A percentile compares a stretch with the other conserved stretches of the same genome.
Evolutionary conservation across 2,329 filamentous ascomycete genomes (phyloP).

Genomic region (Nannizzia gypsea): DNA sequence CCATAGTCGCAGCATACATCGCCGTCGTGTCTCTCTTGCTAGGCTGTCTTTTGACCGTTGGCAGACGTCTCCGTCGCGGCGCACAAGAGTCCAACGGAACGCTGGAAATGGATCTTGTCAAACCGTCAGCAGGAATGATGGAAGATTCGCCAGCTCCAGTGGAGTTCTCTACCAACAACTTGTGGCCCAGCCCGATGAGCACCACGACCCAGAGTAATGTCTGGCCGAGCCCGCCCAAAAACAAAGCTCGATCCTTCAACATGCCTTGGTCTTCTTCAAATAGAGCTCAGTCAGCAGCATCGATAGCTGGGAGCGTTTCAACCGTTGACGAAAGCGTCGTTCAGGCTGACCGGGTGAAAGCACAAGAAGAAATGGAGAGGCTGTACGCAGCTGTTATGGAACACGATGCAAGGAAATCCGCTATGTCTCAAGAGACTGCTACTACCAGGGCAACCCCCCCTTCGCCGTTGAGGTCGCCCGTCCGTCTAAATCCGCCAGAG

Average conservation of each 20-base stretch:
- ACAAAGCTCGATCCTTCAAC: constrained; percentile 22
- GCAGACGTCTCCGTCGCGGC: constrained; percentile 43
- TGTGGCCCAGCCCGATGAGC: constrained; percentile 15
- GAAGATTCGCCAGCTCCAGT: constrained; percentile 23
- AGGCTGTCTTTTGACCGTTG: constrained; percentile 50
- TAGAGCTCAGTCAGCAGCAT: constrained; percentile 26
- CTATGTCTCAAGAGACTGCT: constrained; percentile 11
- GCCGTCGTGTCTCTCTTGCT: constrained; percentile 64
- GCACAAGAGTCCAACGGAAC: constrained; percentile 41
- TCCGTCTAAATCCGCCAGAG: constrained; percentile 18
- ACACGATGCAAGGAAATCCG: constrained; percentile 52
- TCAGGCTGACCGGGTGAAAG: constrained; percentile 58
- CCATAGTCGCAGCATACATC: constrained; percentile 73
- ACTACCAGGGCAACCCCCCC: constrained; percentile 15
- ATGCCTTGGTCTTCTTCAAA: constrained; percentile 30
- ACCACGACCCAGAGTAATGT: constrained; percentile 14
- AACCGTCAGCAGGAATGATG: constrained; percentile 22
- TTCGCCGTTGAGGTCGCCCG: constrained; percentile 23
- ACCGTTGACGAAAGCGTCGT: constrained; percentile 69
- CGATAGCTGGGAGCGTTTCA: constrained; percentile 50
- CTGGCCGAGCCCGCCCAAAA: constrained; percentile 27
- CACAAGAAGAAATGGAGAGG: constrained; percentile 73
- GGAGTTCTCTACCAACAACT: not conserved
- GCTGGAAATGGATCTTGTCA: constrained; percentile 48
- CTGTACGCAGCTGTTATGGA: constrained; percentile 89